These are phyloP conservation scores for Lasiosphaeris hirsuta DNA, from an alignment of 495 filamentous ascomycete genomes.

Conservation along the genomic window DNA sequence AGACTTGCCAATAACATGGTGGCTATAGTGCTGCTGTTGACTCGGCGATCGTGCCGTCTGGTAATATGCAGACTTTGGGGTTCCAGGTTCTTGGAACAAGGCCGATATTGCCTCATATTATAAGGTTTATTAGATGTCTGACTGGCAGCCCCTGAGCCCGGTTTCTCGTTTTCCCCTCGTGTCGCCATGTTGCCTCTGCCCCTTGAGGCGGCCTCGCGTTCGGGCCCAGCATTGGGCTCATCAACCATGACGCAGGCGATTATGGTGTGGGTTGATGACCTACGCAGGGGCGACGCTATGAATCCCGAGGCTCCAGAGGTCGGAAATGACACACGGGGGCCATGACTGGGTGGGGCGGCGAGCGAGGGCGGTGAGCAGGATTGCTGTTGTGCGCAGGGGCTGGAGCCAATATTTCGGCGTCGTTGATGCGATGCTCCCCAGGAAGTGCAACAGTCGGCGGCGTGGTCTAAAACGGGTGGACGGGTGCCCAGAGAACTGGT, in stretches of 20 bases:
- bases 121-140: background rate
- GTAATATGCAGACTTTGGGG: background rate
- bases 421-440: conserved; percentile 6
- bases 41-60: background rate
- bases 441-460: conserved; percentile 4
- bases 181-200: too few relatives aligned
- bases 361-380: background rate
- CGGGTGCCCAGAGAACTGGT: background rate
- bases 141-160: background rate
- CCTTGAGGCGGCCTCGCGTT: too few relatives aligned
- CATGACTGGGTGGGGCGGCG: background rate
- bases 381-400: background rate
- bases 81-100: background rate
- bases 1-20: conserved; percentile 1
- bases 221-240: too few relatives aligned
- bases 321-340: too few relatives aligned
- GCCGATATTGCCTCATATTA: conserved; percentile 4
- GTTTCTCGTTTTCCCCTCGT: background rate
- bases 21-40: background rate
- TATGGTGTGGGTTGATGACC: background rate
- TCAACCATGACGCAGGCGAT: too few relatives aligned
- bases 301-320: background rate
- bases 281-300: background rate
- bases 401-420: conserved; percentile 2
- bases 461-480: background rate